A percentile compares a stretch with the other conserved stretches of the same genome.
phyloP scores from a whole-genome alignment of 1,284 basidiomycete species.

The Boletus smithii region DNA sequence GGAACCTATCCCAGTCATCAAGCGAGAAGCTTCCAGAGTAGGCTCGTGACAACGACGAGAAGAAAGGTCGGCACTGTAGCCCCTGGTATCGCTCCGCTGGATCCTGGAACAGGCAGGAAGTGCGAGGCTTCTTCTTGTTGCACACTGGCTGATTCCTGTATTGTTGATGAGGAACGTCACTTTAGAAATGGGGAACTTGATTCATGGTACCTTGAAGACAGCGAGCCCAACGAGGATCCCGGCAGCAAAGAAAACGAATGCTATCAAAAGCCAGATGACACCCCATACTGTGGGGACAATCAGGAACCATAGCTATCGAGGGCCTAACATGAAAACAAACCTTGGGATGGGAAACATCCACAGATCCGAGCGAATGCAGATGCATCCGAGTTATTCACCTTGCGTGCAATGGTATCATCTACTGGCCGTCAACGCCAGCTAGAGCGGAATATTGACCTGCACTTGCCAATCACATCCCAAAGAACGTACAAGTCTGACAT shows the following conservation, averaged over 20 bases:
- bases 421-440: conserved; percentile 12
- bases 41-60: conserved; percentile 17
- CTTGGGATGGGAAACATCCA: conserved; percentile 74
- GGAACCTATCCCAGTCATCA: no score
- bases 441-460: neutral
- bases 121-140: conserved; percentile 50
- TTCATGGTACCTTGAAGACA: conserved; percentile 71
- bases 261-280: conserved; percentile 84
- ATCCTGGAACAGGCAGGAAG: conserved; percentile 65
- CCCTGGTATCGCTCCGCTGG: conserved; percentile 35
- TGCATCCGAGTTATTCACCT: conserved; percentile 91
- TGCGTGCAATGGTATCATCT: conserved; percentile 88
- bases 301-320: neutral
- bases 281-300: conserved; percentile 63
- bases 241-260: conserved; percentile 76
- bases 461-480: conserved; percentile 82
- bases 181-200: neutral
- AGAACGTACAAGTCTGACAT: conserved; percentile 87
- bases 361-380: conserved; percentile 86
- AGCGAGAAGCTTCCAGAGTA: conserved; percentile 28
- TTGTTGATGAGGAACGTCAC: conserved; percentile 5
- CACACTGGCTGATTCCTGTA: conserved; percentile 52
- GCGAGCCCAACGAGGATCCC: conserved; percentile 82
- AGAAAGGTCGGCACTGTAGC: conserved; percentile 19
- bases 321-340: conserved; percentile 31